Evolutionary conservation across 2,329 filamentous ascomycete species (phyloP).

Genomic region (Stachybotrys echinatus): DNA sequence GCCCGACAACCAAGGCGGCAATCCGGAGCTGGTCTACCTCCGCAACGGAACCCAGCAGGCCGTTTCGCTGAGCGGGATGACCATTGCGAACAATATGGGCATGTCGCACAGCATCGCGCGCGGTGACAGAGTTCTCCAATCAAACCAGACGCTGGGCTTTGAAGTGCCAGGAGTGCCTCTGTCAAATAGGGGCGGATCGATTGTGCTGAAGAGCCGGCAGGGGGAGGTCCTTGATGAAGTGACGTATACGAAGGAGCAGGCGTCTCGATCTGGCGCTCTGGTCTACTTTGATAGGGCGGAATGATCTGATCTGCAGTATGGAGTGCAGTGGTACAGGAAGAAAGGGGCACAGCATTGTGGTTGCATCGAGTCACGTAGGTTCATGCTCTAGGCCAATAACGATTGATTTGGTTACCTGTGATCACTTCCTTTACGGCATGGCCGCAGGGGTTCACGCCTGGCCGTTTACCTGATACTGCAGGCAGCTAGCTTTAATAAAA

Average conservation of each 20-base stretch:
- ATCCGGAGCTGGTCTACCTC: conserved; percentile 4
- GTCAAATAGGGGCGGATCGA: conserved; percentile 1
- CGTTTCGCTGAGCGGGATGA: conserved; percentile 2
- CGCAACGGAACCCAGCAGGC: not conserved
- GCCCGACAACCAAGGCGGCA: not conserved
- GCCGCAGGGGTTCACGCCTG: too few relatives aligned
- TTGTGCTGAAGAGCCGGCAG: not conserved
- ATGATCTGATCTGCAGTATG: not conserved
- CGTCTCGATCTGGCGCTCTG: not conserved
- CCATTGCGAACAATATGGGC: conserved; percentile 3
- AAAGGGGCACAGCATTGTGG: too few relatives aligned
- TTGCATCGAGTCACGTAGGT: too few relatives aligned
- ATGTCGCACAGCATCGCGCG: not conserved
- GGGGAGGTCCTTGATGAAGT: not conserved
- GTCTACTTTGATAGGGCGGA: not conserved
- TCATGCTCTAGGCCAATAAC: too few relatives aligned
- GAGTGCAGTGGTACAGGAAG: too few relatives aligned
- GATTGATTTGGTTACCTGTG: too few relatives aligned
- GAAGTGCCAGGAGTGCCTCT: conserved; percentile 1
- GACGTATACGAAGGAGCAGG: not conserved
- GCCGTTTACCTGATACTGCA: too few relatives aligned
- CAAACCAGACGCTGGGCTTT: not conserved
- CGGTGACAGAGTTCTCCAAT: not conserved
- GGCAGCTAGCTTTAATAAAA: too few relatives aligned
- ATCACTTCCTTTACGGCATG: too few relatives aligned